Evolutionary conservation across 345 rosid species (phyloP), one percentile per base, ranked within the genome.

Genomic region (Punica granatum): DNA sequence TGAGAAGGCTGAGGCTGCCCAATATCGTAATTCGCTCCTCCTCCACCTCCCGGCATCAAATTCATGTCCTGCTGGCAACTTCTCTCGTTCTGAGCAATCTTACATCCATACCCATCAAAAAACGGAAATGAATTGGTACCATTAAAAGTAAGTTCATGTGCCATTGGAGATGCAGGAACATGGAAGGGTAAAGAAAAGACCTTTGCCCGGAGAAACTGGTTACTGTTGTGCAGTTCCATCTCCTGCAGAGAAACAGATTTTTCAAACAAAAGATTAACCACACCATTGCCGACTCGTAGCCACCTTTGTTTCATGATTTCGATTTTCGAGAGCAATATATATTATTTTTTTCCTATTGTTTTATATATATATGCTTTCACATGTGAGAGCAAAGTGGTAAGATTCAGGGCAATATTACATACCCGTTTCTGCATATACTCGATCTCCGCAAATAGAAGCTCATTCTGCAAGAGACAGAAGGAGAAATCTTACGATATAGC

Each of bases 361-460:
- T 13, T 2, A 23, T 18, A 3, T 54, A 3, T n/a, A 7, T 26
- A 25, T 5, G 31, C 32, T 54, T 9, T 13, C 2, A 56, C 54
- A 6, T 49, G 54, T 21, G 26, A 49, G 25, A 49, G 25, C 30
- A 51, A 26, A 30, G 34, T 56, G 16, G 34, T 10, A 26, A 26
- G 61, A 10, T 56, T 13, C 25, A 56, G 13, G 19, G 16, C 30
- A 26, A 13, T 36, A 37, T 37, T 49, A 63, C 30, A 76, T 85
- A 90, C 97, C 88, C 95, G 85, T 70, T 85, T 94, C 79, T 89
- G 98, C 99, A 94, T 89, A 70, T 83, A 91, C 71, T 94, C 97
- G 32, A 94, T 88, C 78, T 94, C 99, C 0, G 99, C 78, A 69
- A 86, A 88, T 72, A 94, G 62, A 66, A 83, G 85, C 80, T 94